These are phyloP conservation scores for Ustilago trichophora DNA, from an alignment of 1,284 basidiomycete genomes.

Conservation along the genomic window DNA sequence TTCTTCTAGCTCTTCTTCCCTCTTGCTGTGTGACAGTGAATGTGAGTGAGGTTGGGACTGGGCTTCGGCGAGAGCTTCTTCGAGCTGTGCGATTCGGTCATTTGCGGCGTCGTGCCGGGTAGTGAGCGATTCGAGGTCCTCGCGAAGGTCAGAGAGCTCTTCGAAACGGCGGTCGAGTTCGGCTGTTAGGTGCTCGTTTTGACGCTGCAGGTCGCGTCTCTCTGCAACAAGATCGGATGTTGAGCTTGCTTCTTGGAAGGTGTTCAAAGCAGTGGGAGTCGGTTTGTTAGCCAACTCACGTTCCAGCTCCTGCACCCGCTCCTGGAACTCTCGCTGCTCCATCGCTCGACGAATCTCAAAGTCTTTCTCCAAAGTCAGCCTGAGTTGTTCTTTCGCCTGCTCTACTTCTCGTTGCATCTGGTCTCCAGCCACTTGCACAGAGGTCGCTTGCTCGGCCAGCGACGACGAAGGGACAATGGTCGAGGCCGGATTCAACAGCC, in stretches of 20 bases:
- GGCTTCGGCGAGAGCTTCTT: constrained; percentile 11
- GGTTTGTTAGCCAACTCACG: constrained; percentile 3
- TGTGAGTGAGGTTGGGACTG: too few relatives aligned
- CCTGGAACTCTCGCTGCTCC: constrained; percentile 15
- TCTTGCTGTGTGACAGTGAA: too few relatives aligned
- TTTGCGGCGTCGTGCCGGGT: neutral
- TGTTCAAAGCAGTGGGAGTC: neutral
- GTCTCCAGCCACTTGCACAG: neutral
- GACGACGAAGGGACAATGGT: too few relatives aligned
- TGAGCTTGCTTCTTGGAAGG: too few relatives aligned
- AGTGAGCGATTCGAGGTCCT: constrained; percentile 7
- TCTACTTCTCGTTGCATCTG: constrained; percentile 1
- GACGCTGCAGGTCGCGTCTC: too few relatives aligned
- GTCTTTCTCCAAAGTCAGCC: constrained; percentile 30
- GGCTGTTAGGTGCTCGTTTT: constrained; percentile 11
- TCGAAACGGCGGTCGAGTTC: constrained; percentile 27
- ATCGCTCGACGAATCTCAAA: constrained; percentile 26
- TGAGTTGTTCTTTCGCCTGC: constrained; percentile 17
- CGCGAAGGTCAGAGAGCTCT: constrained; percentile 21
- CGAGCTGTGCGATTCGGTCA: neutral
- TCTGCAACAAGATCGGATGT: too few relatives aligned
- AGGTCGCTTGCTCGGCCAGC: neutral
- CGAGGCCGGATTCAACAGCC: neutral
- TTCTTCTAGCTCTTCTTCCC: constrained; percentile 3
- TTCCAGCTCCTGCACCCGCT: constrained; percentile 9